Base-by-base conservation (phyloP, 2,329 filamentous ascomycete genomes). In the Aureobasidium leucospermi region DNA sequence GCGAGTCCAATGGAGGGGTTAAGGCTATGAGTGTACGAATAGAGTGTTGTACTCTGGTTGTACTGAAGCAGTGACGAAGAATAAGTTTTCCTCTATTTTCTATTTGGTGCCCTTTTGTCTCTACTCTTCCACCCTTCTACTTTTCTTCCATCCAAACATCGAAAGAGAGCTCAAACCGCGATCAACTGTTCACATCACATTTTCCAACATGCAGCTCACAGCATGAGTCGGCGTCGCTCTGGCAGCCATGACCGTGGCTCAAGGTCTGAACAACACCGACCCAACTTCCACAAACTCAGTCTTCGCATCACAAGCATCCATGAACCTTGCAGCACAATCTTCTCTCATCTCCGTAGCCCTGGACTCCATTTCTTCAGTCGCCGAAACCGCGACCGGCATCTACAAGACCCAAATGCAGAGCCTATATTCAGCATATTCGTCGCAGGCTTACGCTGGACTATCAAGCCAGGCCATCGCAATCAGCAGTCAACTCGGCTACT, bases 401-500 rank as follows among this genome's bases (percentile, higher is more conserved):
- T 31, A 48, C 43, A 47, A 49, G n/a, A 31, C 43, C 15, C 45
- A 47, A 19, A 19, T 58, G 15, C 15, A 58, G 28, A 47, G 41
- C 10, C 55, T 49, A 42, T 58, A 58, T 8, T 38, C 19, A 5
- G 43, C 43, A 6, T 58, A 48, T 34, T 57, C 52, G 6, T 57
- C 52, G 3, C 7, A 57, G 8, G 42, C 52, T 10, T 57, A 46
- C 38, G 52, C 29, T 2, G 41, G 41, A 3, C 29, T 38, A 3
- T 57, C 52, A 7, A 43, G 15, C 6, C 52, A 57, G 13, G 52
- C 39, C 13, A 36, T 57, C 23, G 31, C 52, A n/a, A 38, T 57
- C 7, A 57, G 52, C 29, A 46, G 41, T 57, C 52, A 57, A 38
- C 10, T 57, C 10, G 52, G 52, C 1, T 46, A 57, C 11, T 43